Evolutionary conservation across 495 filamentous ascomycete genomes (phyloP).

Genomic region (Podospora tetraspora): DNA sequence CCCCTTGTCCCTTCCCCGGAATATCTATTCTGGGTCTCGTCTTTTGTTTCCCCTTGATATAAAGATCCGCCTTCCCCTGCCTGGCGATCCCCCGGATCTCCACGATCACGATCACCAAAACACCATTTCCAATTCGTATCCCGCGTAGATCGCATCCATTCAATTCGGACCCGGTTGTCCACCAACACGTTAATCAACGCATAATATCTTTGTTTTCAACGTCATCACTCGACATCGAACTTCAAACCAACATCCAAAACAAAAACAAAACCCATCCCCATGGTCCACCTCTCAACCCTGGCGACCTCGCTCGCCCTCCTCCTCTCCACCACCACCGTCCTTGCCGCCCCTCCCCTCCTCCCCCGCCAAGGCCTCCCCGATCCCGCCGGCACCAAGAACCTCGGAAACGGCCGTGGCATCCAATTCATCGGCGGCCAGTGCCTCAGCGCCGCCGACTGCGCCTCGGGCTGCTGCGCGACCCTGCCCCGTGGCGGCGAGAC

Average conservation of each 20-base stretch:
- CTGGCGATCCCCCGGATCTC: background rate
- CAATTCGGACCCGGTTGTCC: slow-evolving; percentile 15
- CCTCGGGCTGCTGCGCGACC: slow-evolving; percentile 36
- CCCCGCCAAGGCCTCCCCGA: slow-evolving; percentile 36
- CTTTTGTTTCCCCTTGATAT: slow-evolving; percentile 4
- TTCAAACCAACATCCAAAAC: background rate
- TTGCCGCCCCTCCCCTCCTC: slow-evolving; percentile 50
- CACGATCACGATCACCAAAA: slow-evolving; percentile 3
- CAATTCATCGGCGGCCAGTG: slow-evolving; percentile 46
- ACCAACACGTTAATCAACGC: background rate
- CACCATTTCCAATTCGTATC: background rate
- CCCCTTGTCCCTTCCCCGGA: background rate
- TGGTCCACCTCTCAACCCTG: slow-evolving; percentile 24
- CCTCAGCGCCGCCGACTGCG: slow-evolving; percentile 37
- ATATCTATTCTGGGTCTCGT: background rate
- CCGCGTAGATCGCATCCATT: background rate
- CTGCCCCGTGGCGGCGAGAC: slow-evolving; percentile 24
- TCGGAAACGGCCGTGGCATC: slow-evolving; percentile 33
- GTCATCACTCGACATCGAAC: slow-evolving; percentile 13
- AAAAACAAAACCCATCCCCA: slow-evolving; percentile 6
- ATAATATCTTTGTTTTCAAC: background rate
- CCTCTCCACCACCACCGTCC: slow-evolving; percentile 42
- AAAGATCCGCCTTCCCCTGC: background rate
- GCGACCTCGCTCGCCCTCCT: slow-evolving; percentile 32
- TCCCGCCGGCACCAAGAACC: slow-evolving; percentile 33